Evolutionary conservation across 768 basidiomycete species (phyloP), one percentile per base, ranked within the genome.

Genomic region (Tephrocybe sp.): DNA sequence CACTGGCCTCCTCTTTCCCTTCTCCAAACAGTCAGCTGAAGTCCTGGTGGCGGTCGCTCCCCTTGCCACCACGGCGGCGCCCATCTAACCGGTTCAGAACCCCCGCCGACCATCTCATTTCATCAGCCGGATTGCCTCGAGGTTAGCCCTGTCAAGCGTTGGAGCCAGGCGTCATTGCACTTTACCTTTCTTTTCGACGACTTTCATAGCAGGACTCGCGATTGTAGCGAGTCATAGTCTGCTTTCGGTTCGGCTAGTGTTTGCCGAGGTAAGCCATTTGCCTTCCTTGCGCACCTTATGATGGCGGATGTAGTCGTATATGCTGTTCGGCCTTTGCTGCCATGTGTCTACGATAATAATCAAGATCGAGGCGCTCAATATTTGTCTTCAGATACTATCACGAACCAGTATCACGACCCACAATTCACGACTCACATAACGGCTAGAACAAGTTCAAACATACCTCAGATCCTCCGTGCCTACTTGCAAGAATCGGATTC

Each of bases 11-110:
- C 28, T 34, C 52, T 44, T 16, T 45, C 47, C 27, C 50, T 16
- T 28, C 35, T 21, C 41, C 46, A 52, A 47, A 48, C 47, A 45
- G 45, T 53, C 49, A 53, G 36, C 45, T 53, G 49, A 31, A 49
- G 45, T 22, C 21, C 44, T 43, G 41, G 48, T 50, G 44, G 56
- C 51, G 43, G 53, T 53, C 42, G 45, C 30, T 49, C 39, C 41
- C 30, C 44, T 44, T 46, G 38, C 49, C 42, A 53, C 22, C 34
- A 51, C 36, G 43, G 28, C 51, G 43, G 36, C 31, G 13, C 30
- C 19, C 42, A 16, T 43, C 44, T 25, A 48, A 27, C 41, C 27
- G 35, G 43, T 21, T 43, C 37, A 49, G 24, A 27, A 9, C 38
- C 34, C 37, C n/a, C 49, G 32, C 48, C 40, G 52, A 44, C 26